A percentile compares a stretch with the other conserved stretches of the same genome.
Evolutionary conservation across 106 monocot genomes (phyloP).

Genomic region (Acanthochlamys bracteata): DNA sequence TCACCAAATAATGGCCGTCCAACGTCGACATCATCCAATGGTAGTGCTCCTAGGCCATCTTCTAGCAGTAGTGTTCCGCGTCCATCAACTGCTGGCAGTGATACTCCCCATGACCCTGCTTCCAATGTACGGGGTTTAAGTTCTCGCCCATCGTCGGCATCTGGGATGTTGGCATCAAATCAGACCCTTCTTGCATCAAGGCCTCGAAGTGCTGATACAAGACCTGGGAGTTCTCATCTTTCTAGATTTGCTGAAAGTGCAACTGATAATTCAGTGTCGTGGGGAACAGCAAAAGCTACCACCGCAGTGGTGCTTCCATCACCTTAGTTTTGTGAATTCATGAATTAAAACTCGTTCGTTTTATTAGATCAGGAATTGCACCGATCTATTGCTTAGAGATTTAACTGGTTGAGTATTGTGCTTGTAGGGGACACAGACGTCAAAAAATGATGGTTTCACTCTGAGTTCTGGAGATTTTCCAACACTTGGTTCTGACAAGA

Average conservation of each 20-base stretch:
- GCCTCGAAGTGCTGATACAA: slow-evolving; percentile 92
- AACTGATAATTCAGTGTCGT: slow-evolving; percentile 31
- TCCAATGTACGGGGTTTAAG: slow-evolving; percentile 55
- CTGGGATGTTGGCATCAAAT: slow-evolving; percentile 47
- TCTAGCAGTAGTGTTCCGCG: slow-evolving; percentile 52
- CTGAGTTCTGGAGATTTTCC: slow-evolving; percentile 94
- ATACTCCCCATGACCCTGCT: slow-evolving; percentile 42
- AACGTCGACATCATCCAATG: slow-evolving; percentile 72
- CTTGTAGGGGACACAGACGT: slow-evolving; percentile 27
- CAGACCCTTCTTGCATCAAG: slow-evolving; percentile 42
- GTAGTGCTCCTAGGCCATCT: slow-evolving; percentile 69
- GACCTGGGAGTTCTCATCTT: slow-evolving; percentile 74
- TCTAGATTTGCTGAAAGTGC: slow-evolving; percentile 67
- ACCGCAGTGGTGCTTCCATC: slow-evolving; percentile 38
- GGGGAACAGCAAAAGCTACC: slow-evolving; percentile 26
- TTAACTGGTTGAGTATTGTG: not conserved
- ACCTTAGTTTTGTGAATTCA: not conserved
- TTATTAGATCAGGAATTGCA: not conserved
- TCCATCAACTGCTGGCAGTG: slow-evolving; percentile 88
- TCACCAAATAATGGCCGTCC: slow-evolving; percentile 69
- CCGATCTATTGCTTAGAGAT: no score
- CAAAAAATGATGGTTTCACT: slow-evolving; percentile 38
- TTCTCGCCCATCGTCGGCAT: slow-evolving; percentile 86
- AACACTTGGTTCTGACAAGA: slow-evolving; percentile 72
- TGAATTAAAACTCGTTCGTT: not conserved